Evolutionary conservation across 192 early-diverging fungal genomes (phyloP).

Genomic region (Gamsiella multidivaricata): DNA sequence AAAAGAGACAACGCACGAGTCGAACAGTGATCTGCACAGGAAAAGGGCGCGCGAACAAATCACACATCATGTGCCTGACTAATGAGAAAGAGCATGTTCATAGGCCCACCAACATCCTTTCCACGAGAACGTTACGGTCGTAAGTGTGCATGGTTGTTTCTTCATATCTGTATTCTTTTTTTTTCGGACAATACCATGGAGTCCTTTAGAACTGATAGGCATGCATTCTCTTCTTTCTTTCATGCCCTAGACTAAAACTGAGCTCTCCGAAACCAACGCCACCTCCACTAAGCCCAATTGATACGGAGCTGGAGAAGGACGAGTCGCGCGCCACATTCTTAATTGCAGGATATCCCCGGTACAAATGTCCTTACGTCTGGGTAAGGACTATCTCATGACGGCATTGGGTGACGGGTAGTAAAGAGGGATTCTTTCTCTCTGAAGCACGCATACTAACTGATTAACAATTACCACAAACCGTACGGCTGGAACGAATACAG

Average conservation of each 20-base stretch:
- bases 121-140: constrained; percentile 42
- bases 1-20: not conserved
- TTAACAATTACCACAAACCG: no score
- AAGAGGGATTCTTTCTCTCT: no score
- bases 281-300: constrained; percentile 51
- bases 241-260: constrained; percentile 21
- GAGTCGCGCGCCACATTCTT: constrained; percentile 66
- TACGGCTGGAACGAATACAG: no score
- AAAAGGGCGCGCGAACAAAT: constrained; percentile 4
- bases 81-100: not conserved
- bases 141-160: no score
- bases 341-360: constrained; percentile 75
- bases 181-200: not conserved
- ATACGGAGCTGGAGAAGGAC: constrained; percentile 60
- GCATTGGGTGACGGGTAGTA: not conserved
- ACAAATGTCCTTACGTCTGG: constrained; percentile 81
- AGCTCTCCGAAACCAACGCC: constrained; percentile 22
- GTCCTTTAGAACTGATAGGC: no score
- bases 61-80: constrained; percentile 22
- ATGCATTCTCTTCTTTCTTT: not conserved
- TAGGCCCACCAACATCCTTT: constrained; percentile 45
- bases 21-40: no score
- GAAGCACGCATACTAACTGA: no score
- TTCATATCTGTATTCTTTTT: not conserved
- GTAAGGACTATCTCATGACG: constrained; percentile 41